phyloP scores from a whole-genome alignment of 768 basidiomycete genomes.

The Boletus subparvulus region DNA sequence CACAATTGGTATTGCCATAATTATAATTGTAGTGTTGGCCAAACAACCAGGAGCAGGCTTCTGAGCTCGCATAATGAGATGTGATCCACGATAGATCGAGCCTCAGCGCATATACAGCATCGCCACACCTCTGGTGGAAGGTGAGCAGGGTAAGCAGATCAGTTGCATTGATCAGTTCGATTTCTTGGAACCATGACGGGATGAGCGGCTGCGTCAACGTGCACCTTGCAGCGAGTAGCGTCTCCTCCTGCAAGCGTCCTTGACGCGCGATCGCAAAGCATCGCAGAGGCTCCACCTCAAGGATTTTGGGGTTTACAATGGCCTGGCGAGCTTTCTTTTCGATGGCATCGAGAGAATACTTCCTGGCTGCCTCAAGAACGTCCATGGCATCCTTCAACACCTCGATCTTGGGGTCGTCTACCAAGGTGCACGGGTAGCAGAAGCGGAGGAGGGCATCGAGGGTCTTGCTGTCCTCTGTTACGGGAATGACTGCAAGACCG shows the following conservation, averaged over 20 bases:
- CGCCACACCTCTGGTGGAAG: no score
- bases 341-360: slow-evolving; percentile 15
- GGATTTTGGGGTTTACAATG: slow-evolving; percentile 18
- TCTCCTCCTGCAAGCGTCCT: slow-evolving; percentile 21
- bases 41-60: no score
- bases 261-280: slow-evolving; percentile 32
- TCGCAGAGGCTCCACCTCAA: slow-evolving; percentile 24
- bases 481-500: slow-evolving; percentile 15
- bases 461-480: slow-evolving; percentile 21
- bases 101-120: no score
- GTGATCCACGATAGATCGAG: no score
- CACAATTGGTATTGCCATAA: no score
- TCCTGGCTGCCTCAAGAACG: slow-evolving; percentile 15
- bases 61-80: no score
- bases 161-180: no score
- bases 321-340: slow-evolving; percentile 15
- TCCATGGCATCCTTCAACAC: neutral
- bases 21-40: no score
- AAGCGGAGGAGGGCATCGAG: slow-evolving; percentile 26
- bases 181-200: no score
- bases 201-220: slow-evolving; percentile 18
- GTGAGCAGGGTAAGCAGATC: no score
- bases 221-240: slow-evolving; percentile 25
- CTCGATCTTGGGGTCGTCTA: slow-evolving; percentile 14
- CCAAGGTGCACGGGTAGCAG: slow-evolving; percentile 22